Conservation (phyloP, 345 rosid species). For the Durio zibethinus region DNA sequence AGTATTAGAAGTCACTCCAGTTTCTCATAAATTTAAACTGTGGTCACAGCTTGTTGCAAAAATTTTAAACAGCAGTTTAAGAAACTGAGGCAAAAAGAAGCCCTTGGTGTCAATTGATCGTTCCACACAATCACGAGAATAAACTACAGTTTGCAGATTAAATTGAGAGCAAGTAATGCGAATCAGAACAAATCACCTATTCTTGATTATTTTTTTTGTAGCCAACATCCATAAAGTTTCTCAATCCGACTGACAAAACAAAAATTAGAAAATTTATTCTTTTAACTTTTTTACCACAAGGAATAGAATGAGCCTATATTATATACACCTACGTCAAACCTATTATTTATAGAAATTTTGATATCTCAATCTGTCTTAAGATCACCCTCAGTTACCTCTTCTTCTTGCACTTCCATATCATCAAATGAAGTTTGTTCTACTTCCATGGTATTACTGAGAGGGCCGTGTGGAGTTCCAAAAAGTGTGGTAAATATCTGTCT, state of each 20-base stretch:
- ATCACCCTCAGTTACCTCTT: slow-evolving; percentile 6
- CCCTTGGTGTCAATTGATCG: background rate
- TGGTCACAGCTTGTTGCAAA: background rate
- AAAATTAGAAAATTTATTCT: background rate
- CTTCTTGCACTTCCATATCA: slow-evolving; percentile 18
- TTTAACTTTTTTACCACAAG: background rate
- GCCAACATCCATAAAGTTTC: background rate
- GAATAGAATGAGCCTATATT: background rate
- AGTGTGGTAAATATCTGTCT: slow-evolving; percentile 66
- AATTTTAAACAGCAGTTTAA: background rate
- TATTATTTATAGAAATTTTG: background rate
- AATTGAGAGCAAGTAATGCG: background rate
- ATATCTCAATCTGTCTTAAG: background rate
- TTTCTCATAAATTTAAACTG: background rate
- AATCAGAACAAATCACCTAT: background rate
- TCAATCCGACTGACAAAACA: background rate
- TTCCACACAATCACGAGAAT: background rate
- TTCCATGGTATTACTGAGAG: slow-evolving; percentile 23
- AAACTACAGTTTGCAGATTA: background rate
- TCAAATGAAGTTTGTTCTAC: slow-evolving; percentile 27
- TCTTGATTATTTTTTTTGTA: background rate
- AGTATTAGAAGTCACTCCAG: background rate
- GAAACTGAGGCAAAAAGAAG: background rate
- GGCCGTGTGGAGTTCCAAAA: slow-evolving; percentile 61
- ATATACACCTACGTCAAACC: background rate